Evolutionary conservation across 768 basidiomycete species (phyloP).

Genomic region (Leccinellum luteum): DNA sequence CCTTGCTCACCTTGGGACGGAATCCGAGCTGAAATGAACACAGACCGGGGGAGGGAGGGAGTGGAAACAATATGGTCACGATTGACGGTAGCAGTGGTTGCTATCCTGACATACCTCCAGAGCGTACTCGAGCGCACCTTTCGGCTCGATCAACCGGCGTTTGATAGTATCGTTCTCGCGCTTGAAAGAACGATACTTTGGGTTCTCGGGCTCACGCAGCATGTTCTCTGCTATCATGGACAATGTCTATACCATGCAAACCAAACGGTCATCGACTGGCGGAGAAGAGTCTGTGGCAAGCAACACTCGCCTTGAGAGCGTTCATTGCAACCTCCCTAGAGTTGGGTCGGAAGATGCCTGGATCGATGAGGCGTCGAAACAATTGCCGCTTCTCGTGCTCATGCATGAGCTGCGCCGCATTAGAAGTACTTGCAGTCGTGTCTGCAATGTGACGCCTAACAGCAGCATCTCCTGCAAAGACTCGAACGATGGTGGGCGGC

Average conservation of each 20-base stretch:
- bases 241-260: conserved; percentile 42
- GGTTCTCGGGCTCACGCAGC: conserved; percentile 66
- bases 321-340: conserved; percentile 55
- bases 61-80: background rate
- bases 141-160: conserved; percentile 62
- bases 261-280: background rate
- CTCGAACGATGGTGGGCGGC: conserved; percentile 16
- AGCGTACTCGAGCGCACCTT: conserved; percentile 76
- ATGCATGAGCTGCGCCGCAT: conserved; percentile 23
- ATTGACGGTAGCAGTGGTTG: background rate
- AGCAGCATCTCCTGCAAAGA: conserved; percentile 17
- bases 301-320: conserved; percentile 54
- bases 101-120: conserved; percentile 52
- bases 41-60: background rate
- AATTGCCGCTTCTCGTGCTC: conserved; percentile 68
- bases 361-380: conserved; percentile 76
- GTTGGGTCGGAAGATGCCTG: conserved; percentile 74
- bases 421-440: conserved; percentile 19
- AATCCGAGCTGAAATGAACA: conserved; percentile 63
- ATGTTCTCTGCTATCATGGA: conserved; percentile 71
- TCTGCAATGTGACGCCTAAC: conserved; percentile 19
- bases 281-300: background rate
- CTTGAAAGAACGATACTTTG: conserved; percentile 74
- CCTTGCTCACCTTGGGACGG: conserved; percentile 51
- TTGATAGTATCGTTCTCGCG: conserved; percentile 69